phyloP scores from a whole-genome alignment of 129 eudicot species.

The Pseudognaphalium luteoalbum region DNA sequence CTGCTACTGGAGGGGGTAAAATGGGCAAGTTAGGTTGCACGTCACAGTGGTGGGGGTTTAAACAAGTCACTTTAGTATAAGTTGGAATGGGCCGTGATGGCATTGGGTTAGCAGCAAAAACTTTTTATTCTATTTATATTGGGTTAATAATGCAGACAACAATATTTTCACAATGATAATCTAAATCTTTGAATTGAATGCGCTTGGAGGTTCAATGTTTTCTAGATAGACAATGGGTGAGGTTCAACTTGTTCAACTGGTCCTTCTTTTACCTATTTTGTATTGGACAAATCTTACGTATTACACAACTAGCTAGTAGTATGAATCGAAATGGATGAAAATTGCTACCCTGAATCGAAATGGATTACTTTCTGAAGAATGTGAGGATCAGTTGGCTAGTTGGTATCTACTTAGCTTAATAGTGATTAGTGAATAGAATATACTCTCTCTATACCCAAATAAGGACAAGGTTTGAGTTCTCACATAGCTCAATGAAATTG shows the following conservation, averaged over 20 bases:
- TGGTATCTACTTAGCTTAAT: not conserved
- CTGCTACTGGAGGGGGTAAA: slow-evolving; percentile 6
- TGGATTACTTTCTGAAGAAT: not conserved
- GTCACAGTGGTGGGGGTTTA: not conserved
- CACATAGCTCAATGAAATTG: not conserved
- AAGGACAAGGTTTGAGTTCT: not conserved
- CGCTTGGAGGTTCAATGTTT: not conserved
- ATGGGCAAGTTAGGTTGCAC: slow-evolving; percentile 5
- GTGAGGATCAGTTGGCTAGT: not conserved
- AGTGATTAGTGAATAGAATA: not conserved
- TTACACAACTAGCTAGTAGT: not conserved
- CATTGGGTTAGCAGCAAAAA: not conserved
- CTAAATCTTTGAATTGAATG: not conserved
- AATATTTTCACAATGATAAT: not conserved
- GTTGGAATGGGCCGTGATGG: not conserved
- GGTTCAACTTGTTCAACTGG: not conserved
- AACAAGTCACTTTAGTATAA: not conserved
- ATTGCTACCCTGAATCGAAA: not conserved
- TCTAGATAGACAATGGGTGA: not conserved
- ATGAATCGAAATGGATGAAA: not conserved
- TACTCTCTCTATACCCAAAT: not conserved
- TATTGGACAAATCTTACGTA: not conserved
- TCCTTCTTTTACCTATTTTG: not conserved
- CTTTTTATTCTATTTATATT: not conserved
- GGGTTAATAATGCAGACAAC: not conserved